Base-by-base conservation (phyloP, 768 basidiomycete species). In the Floccularia luteovirens region DNA sequence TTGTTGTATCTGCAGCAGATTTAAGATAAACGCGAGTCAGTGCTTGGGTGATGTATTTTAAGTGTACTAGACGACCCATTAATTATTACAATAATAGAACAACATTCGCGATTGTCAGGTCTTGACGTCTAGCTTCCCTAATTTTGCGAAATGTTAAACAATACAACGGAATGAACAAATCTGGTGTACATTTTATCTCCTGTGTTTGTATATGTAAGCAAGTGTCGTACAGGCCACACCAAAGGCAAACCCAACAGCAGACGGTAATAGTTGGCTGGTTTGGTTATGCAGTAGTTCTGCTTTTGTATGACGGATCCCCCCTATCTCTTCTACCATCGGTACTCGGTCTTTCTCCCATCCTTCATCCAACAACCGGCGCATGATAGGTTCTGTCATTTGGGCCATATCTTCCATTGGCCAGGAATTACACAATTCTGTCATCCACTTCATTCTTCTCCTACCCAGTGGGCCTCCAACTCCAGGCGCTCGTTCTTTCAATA, bases 391-490 rank as follows among this genome's bases (percentile, higher is more conserved):
- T 57, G 90, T 77, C 50, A 93, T 66, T 41, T 58, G 46, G 2
- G 74, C 77, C 43, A 99, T 74, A 41, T 93, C 84, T 32, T 84
- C 86, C 66, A 97, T 66, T 23, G 73, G 64, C 93, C 93, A 98
- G 22, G 66, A 59, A 44, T 89, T 88, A 60, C 90, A 97, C 17
- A 96, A 65, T 45, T 72, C 73, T 14, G 82, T 75, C 85, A 96
- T 93, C 90, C 90, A 93, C 48, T 71, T 73, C 92, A 97, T 97
- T 54, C 94, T 67, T 52, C 71, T 74, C 58, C 78, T 77, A 30
- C 90, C 80, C 38, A 86, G 51, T 36, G 72, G 66, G 2, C 90
- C 90, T 5, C 88, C 90, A 3, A 88, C 79, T 0, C 89, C 92
- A 1, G 86, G 85, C 11, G 85, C 90, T 24, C 83, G 72, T 54